phyloP scores from a whole-genome alignment of 441 rosid species.

The Erysimum cheiri region DNA sequence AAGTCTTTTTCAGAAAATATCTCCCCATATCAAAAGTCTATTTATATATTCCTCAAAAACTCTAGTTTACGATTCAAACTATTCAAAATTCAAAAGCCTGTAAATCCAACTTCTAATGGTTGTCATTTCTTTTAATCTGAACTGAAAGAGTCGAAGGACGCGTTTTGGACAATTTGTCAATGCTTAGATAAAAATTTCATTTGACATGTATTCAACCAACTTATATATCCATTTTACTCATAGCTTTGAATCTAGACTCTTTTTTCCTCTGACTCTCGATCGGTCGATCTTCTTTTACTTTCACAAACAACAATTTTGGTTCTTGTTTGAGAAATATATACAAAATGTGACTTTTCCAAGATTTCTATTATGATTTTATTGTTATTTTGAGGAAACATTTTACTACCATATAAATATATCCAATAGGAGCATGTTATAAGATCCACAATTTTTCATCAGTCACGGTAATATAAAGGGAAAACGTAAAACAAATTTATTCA shows the following conservation, averaged over 20 bases:
- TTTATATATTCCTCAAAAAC: not conserved
- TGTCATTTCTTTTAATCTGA: constrained; percentile 4
- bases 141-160: constrained; percentile 33
- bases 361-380: not conserved
- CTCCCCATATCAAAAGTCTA: not conserved
- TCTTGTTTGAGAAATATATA: not conserved
- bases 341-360: constrained; percentile 8
- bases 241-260: not conserved
- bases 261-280: not conserved
- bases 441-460: not conserved
- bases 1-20: constrained; percentile 13
- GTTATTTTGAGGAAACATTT: not conserved
- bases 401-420: not conserved
- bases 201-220: not conserved
- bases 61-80: constrained; percentile 11
- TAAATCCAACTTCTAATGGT: no score
- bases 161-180: constrained; percentile 32
- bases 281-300: constrained; percentile 9
- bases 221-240: constrained; percentile 4
- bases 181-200: constrained; percentile 26
- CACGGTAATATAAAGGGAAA: not conserved
- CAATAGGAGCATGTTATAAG: no score
- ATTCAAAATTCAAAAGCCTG: constrained; percentile 6
- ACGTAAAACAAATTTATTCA: no score
- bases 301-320: constrained; percentile 24